These are phyloP conservation scores for Bonia amplexicaulis DNA, from an alignment of 176 grass and related monocot genomes.

Conservation along the genomic window DNA sequence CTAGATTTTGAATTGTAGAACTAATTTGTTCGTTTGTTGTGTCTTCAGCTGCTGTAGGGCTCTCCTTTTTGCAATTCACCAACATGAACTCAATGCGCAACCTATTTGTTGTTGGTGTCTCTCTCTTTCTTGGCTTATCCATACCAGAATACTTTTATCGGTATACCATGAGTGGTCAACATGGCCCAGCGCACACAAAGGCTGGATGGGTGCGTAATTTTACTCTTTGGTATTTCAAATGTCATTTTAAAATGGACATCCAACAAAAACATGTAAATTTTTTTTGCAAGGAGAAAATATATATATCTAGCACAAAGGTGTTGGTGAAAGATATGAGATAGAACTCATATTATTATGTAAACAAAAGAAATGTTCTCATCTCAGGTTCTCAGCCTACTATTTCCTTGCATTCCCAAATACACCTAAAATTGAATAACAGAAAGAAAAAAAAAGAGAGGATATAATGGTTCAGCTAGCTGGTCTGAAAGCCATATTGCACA, in stretches of 20 bases:
- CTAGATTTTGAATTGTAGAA: not conserved
- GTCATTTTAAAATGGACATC: not conserved
- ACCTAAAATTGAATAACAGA: no score
- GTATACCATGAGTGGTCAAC: slow-evolving; percentile 44
- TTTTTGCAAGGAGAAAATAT: no score
- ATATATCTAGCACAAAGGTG: not conserved
- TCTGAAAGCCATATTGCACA: no score
- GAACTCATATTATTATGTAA: no score
- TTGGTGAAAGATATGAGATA: no score
- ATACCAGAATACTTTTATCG: slow-evolving; percentile 93
- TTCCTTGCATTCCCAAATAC: no score
- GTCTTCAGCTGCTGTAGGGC: slow-evolving; percentile 78
- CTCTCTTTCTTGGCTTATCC: slow-evolving; percentile 85
- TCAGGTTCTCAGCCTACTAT: no score
- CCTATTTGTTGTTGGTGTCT: slow-evolving; percentile 84
- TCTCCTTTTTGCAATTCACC: slow-evolving; percentile 94
- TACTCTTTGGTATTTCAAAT: not conserved
- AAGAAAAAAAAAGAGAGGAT: no score
- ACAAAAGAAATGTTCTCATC: no score
- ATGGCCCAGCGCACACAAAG: slow-evolving; percentile 76
- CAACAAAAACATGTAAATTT: not conserved
- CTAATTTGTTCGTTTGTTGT: slow-evolving; percentile 10
- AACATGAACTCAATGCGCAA: slow-evolving; percentile 99
- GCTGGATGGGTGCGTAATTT: slow-evolving; percentile 77
- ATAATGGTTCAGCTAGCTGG: no score